Evolutionary conservation across 805 yeast species (phyloP).

Genomic region (Ogataea chonburiensis): DNA sequence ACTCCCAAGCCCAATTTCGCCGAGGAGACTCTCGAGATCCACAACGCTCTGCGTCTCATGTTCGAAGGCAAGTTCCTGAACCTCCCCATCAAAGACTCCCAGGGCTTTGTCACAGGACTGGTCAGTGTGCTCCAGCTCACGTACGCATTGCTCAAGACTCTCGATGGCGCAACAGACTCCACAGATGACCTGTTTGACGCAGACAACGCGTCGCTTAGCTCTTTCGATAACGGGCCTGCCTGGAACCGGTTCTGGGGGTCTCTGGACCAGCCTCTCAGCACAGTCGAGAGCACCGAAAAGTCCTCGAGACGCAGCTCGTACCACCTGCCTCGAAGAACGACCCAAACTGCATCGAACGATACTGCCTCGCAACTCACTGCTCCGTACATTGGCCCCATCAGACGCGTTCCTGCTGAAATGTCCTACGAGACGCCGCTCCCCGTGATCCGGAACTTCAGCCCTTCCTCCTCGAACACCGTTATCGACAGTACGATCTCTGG

Average conservation of each 20-base stretch:
- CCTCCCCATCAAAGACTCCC: conserved; percentile 39
- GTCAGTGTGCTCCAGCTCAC: conserved; percentile 45
- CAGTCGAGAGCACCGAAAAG: conserved; percentile 25
- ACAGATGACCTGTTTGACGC: conserved; percentile 36
- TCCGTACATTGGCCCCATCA: conserved; percentile 22
- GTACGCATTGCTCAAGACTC: conserved; percentile 38
- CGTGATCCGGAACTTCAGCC: conserved; percentile 6
- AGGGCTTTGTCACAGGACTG: conserved; percentile 37
- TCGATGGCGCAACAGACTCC: conserved; percentile 32
- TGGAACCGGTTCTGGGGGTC: conserved; percentile 36
- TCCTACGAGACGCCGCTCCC: conserved; percentile 6
- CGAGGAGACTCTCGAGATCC: conserved; percentile 37
- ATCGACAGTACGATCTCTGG: conserved; percentile 8
- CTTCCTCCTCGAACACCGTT: conserved; percentile 14
- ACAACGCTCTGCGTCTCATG: conserved; percentile 45
- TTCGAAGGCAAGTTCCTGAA: conserved; percentile 46
- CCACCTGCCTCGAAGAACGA: conserved; percentile 13
- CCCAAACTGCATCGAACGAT: conserved; percentile 19
- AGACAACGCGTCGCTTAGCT: conserved; percentile 13
- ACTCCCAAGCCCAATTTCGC: conserved; percentile 49
- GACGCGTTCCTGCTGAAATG: conserved; percentile 8
- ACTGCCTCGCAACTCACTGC: conserved; percentile 17
- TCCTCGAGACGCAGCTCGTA: conserved; percentile 24
- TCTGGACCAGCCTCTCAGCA: conserved; percentile 30
- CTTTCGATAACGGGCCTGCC: conserved; percentile 30